Evolutionary conservation across 2,329 filamentous ascomycete species (phyloP).

Genomic region (Graphilbum sp.): DNA sequence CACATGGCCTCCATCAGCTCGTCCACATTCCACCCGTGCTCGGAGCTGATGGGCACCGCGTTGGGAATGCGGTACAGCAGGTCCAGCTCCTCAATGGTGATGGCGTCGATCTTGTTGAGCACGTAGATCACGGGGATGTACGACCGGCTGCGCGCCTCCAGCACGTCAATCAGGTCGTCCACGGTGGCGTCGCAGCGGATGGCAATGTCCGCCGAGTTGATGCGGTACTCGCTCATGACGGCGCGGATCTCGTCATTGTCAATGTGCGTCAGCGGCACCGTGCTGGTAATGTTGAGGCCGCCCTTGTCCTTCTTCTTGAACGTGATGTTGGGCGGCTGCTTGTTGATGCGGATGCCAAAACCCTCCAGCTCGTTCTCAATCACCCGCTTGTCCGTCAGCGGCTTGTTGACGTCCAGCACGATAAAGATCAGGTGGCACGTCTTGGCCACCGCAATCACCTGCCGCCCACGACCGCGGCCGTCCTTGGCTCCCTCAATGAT

Average conservation of each 20-base stretch:
- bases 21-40: slow-evolving; percentile 96
- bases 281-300: slow-evolving; percentile 90
- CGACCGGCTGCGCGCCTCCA: slow-evolving; percentile 85
- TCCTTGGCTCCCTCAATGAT: slow-evolving; percentile 99
- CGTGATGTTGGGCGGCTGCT: slow-evolving; percentile 92
- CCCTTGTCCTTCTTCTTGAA: slow-evolving; percentile 99
- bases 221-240: slow-evolving; percentile 93
- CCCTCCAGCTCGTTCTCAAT: slow-evolving; percentile 93
- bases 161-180: slow-evolving; percentile 88
- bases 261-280: slow-evolving; percentile 80
- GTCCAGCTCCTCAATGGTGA: slow-evolving; percentile 94
- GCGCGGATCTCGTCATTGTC: slow-evolving; percentile 94
- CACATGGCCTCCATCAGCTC: slow-evolving; percentile 94
- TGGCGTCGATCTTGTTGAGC: slow-evolving; percentile 96
- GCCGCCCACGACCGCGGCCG: slow-evolving; percentile 88
- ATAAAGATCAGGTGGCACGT: slow-evolving; percentile 99
- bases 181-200: slow-evolving; percentile 96
- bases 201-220: slow-evolving; percentile 90
- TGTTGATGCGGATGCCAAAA: slow-evolving; percentile 96
- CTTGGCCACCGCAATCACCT: slow-evolving; percentile 97
- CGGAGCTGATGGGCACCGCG: slow-evolving; percentile 90
- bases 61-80: slow-evolving; percentile 93
- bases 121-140: slow-evolving; percentile 99
- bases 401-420: slow-evolving; percentile 96
- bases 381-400: slow-evolving; percentile 86